These are phyloP conservation scores for Chlamydomonas sp. DNA, from an alignment of 139 green algal species.

Conservation along the genomic window DNA sequence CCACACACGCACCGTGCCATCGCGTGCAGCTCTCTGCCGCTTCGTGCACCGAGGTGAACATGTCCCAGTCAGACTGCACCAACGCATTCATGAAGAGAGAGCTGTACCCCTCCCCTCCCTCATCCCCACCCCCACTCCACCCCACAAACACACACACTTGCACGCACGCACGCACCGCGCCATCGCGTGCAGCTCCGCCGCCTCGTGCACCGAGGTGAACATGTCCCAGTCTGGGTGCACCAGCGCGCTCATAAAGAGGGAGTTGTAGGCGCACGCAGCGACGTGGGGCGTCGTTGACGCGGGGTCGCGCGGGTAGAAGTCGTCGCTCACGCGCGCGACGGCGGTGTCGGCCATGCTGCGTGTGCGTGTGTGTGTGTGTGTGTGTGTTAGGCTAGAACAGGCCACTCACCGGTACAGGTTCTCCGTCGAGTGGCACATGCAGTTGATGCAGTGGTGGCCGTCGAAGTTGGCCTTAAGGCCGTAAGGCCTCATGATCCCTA, in stretches of 20 bases:
- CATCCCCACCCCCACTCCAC: no score
- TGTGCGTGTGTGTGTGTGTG: no score
- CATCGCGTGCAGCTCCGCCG: slow-evolving; percentile 45
- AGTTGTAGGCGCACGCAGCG: slow-evolving; percentile 79
- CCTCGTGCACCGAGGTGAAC: slow-evolving; percentile 56
- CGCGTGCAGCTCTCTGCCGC: no score
- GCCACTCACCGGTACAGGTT: slow-evolving; percentile 79
- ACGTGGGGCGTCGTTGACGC: slow-evolving; percentile 82
- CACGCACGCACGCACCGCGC: slow-evolving; percentile 45
- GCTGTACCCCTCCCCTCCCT: no score
- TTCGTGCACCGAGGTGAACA: slow-evolving; percentile 57
- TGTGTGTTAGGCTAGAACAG: no score
- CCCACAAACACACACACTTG: no score
- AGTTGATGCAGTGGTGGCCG: slow-evolving; percentile 91
- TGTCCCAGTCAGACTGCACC: slow-evolving; percentile 68
- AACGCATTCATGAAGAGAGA: slow-evolving; percentile 68
- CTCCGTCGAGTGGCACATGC: slow-evolving; percentile 98
- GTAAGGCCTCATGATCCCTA: no score
- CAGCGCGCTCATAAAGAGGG: slow-evolving; percentile 63
- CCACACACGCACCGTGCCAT: not conserved
- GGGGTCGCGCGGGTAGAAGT: slow-evolving; percentile 73
- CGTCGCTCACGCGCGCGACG: slow-evolving; percentile 78
- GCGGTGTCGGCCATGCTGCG: slow-evolving; percentile 76
- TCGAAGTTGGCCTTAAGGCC: no score
- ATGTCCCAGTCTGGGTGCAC: slow-evolving; percentile 77